phyloP scores from a whole-genome alignment of 169 alveolate genomes.

The Plasmodium chabaudi region DNA sequence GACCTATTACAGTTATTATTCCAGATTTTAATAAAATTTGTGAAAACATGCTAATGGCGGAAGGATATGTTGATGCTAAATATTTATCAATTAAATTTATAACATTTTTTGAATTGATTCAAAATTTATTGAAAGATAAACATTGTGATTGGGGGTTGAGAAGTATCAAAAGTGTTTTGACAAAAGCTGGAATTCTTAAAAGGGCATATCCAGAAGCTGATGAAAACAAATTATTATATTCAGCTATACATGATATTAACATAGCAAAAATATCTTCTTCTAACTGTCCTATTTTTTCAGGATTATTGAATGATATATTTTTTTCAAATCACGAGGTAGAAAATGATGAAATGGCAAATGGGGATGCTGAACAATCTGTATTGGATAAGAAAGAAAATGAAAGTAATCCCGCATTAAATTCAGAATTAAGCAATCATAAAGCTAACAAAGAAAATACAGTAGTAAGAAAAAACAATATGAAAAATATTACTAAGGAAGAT shows the following conservation, averaged over 20 bases:
- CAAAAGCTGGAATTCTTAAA: constrained; percentile 97
- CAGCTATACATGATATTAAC: constrained; percentile 85
- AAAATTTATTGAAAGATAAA: constrained; percentile 92
- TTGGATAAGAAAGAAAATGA: not conserved
- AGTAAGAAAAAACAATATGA: not conserved
- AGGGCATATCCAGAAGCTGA: constrained; percentile 94
- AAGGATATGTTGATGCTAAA: constrained; percentile 97
- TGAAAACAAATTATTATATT: constrained; percentile 91
- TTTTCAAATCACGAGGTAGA: constrained; percentile 92
- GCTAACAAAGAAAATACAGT: not conserved
- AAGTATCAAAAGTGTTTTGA: constrained; percentile 96
- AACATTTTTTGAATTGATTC: constrained; percentile 92
- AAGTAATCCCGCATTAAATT: not conserved
- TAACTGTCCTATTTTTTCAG: constrained; percentile 80
- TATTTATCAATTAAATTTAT: constrained; percentile 94
- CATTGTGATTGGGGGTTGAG: constrained; percentile 98
- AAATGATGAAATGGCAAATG: not conserved
- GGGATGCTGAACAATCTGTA: not conserved
- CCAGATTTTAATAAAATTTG: constrained; percentile 97
- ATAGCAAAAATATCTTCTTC: constrained; percentile 85
- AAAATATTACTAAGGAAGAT: not conserved
- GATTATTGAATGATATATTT: constrained; percentile 94
- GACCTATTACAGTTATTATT: constrained; percentile 96
- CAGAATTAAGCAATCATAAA: not conserved
- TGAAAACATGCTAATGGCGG: constrained; percentile 98